Base-by-base conservation (phyloP, 2,329 filamentous ascomycete species). In the Didymella pinodella region DNA sequence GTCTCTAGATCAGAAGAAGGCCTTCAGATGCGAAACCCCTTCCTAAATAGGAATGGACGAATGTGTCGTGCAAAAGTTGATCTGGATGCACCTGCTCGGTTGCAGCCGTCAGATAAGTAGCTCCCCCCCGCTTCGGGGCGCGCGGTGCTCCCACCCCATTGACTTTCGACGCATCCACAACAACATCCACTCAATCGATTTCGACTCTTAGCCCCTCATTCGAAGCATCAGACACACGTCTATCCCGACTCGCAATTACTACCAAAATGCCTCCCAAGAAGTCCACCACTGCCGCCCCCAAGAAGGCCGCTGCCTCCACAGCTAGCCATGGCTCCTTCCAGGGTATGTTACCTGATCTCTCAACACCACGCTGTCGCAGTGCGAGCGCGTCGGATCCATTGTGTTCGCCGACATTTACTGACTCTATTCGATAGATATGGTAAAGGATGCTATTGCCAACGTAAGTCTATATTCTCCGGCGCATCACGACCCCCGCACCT, bases 361-460 rank as follows among this genome's bases (percentile, higher is more conserved):
- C 76, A 67, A 77, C 75, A 72, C 76, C 75, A 75, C 77, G 74
- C 64, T 75, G 77, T 85, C 81, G 81, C 82, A 76, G 74, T 48
- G 62, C 63, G 48, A 66, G 73, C 68, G 75, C 72, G 51, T 59
- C 68, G 57, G 54, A 66, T 75, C 74, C 64, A 71, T 77, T 72
- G 59, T 78, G 72, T 77, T 88, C 85, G 83, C 85, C 72, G 79
- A 73, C 65, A 67, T 77, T 78, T 84, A 76, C 84, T 86, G 81
- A 87, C 83, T 69, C 57, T 68, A 65, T 67, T 43, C 72, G 74
- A 75, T 77, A 89, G 87, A 88, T 79, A 89, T 90, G 88, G 88
- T 90, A 79, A 89, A 88, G 80, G 87, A 90, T 78, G 88, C 87
- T 69, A 88, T 90, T 75, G 78, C 89, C 74, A 86, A 84, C 79